Base-by-base conservation (phyloP, 1,139 yeast species). In the Barnettozyma hawaiiensis region DNA sequence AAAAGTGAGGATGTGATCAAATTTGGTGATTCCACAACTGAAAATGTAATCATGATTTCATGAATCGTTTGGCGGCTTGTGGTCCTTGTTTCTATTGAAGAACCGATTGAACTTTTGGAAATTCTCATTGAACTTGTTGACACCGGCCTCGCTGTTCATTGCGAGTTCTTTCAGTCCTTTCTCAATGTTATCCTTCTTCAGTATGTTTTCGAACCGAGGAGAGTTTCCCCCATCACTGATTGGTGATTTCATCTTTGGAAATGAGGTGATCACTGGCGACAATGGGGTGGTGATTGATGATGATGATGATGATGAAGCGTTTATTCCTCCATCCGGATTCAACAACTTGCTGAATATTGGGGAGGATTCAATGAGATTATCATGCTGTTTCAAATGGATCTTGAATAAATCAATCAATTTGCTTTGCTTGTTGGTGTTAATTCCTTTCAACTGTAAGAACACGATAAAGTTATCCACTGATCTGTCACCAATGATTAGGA, bases 401-500 rank as follows among this genome's bases (percentile, higher is more conserved):
- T 73, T 71, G 64, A 85, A 85, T 45, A 71, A 65, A 41, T 83
- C 92, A 38, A 77, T 57, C 51, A 76, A 81, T 50, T 73, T 71
- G 33, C 62, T 58, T 39, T 75, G 78, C 41, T 70, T 73, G 26
- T 61, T 57, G 42, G 65, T 64, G 31, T 62, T 61, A 18, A 80
- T 66, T 7, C 83, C 81, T 61, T 85, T 85, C 47, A 85, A 67
- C 27, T 71, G 75, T 43, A 86, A 66, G 5, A 86, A 66, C 57
- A 84, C 85, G 47, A 64, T 60, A 57, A 85, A 85, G 55, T 86
- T 86, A 14, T 65, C 62, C 21, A 74, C 61, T 16, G 81, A 78
- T 41, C 70, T 70, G 61, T 86, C 96, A 4, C 83, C 83, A 47
- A 86, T 72, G 18, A 82, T 66, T 47, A 72, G 72, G 58, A 85